phyloP scores from a whole-genome alignment of 2,329 filamentous ascomycete genomes.

The Aspergillus thermomutatus region DNA sequence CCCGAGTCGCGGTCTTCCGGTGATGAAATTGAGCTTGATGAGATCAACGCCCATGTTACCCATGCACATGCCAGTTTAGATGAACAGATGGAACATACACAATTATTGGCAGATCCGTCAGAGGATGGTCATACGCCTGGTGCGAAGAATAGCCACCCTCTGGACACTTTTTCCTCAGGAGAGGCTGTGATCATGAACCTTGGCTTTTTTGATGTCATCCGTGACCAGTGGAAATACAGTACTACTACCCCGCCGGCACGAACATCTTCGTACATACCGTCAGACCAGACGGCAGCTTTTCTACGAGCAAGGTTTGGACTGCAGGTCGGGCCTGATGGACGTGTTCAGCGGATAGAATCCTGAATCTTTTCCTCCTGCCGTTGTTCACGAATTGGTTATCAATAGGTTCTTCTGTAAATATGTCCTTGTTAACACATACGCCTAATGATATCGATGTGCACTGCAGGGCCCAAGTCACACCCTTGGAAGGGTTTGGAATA shows the following conservation, averaged over 20 bases:
- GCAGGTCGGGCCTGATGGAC: constrained; percentile 33
- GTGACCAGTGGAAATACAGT: constrained; percentile 38
- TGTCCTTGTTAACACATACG: constrained; percentile 1
- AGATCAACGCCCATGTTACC: constrained; percentile 24
- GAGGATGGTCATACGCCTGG: constrained; percentile 18
- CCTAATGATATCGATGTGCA: no score
- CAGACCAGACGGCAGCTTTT: constrained; percentile 35
- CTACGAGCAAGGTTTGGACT: constrained; percentile 38
- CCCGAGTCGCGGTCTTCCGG: constrained; percentile 35
- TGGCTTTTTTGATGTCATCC: constrained; percentile 32
- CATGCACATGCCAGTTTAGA: constrained; percentile 8
- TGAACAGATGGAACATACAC: constrained; percentile 26
- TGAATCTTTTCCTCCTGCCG: constrained; percentile 8
- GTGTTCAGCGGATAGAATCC: constrained; percentile 28
- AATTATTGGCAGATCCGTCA: constrained; percentile 33
- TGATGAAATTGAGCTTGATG: constrained; percentile 40
- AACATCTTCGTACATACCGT: constrained; percentile 25
- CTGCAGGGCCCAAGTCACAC: no score
- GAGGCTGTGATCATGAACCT: constrained; percentile 38
- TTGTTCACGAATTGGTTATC: not conserved
- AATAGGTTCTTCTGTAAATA: constrained; percentile 5
- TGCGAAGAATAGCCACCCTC: constrained; percentile 30
- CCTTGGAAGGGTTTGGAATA: no score
- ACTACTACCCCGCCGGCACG: constrained; percentile 17
- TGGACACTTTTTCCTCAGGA: constrained; percentile 38